A percentile compares a stretch with the other conserved stretches of the same genome.
Evolutionary conservation across 768 basidiomycete genomes (phyloP).

Genomic region (Panaeolus papilionaceus): DNA sequence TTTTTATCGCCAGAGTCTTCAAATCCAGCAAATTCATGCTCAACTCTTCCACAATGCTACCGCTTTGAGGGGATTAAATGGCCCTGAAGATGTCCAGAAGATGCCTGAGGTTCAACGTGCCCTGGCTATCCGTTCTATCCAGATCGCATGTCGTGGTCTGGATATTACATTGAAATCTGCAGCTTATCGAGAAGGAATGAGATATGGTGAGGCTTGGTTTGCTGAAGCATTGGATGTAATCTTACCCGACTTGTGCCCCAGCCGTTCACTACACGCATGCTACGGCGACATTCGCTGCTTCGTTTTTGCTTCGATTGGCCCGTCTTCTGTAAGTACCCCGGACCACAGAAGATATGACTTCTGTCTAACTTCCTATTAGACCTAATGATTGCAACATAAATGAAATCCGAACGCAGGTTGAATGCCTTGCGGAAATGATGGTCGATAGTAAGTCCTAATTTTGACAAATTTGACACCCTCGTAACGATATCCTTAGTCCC

Average conservation of each 20-base stretch:
- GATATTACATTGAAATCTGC: slow-evolving; percentile 87
- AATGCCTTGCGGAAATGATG: slow-evolving; percentile 77
- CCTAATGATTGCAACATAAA: slow-evolving; percentile 83
- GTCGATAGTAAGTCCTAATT: slow-evolving; percentile 66
- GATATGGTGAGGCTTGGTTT: slow-evolving; percentile 67
- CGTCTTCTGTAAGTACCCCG: slow-evolving; percentile 76
- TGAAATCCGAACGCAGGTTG: slow-evolving; percentile 78
- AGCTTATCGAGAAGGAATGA: slow-evolving; percentile 90
- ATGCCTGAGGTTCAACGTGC: slow-evolving; percentile 83
- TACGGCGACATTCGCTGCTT: slow-evolving; percentile 92
- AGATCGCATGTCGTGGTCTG: slow-evolving; percentile 79
- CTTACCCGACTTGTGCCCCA: slow-evolving; percentile 33
- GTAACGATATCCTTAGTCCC: slow-evolving; percentile 62
- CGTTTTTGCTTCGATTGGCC: slow-evolving; percentile 84
- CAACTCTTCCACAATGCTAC: slow-evolving; percentile 87
- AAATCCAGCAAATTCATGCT: slow-evolving; percentile 90
- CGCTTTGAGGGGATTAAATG: slow-evolving; percentile 81
- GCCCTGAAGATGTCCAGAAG: slow-evolving; percentile 84
- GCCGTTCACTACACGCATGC: slow-evolving; percentile 93
- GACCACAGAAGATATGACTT: not conserved
- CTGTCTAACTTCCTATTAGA: slow-evolving; percentile 43
- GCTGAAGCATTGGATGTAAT: not conserved
- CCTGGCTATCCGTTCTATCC: slow-evolving; percentile 82
- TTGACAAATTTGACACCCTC: slow-evolving; percentile 1
- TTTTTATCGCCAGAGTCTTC: slow-evolving; percentile 87